Percentiles rank a stretch among this genome's conserved stretches.
These are phyloP conservation scores for Leavenworthia alabamica DNA, from an alignment of 345 rosid species.

Conservation along the genomic window DNA sequence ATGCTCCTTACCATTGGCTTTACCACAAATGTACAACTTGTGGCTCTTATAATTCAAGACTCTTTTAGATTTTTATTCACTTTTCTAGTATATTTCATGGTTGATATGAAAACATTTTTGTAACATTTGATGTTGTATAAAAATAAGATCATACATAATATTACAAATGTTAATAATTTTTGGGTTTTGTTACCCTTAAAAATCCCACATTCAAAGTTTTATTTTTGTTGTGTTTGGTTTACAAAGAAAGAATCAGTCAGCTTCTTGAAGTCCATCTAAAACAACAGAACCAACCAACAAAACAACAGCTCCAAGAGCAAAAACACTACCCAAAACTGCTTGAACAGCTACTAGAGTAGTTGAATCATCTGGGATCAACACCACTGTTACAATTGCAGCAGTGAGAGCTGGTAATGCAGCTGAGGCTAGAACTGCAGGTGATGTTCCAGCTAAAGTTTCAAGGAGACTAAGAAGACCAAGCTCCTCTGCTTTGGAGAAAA, in stretches of 20 bases:
- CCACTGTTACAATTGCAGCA: conserved; percentile 65
- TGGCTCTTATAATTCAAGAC: conserved; percentile 66
- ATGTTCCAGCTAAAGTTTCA: conserved; percentile 50
- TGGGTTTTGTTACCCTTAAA: too few relatives aligned
- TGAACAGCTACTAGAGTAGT: conserved; percentile 55
- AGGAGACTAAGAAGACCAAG: conserved; percentile 76
- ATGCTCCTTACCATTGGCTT: conserved; percentile 61
- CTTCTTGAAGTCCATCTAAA: conserved; percentile 79
- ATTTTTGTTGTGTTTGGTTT: neutral
- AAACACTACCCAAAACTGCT: conserved; percentile 58
- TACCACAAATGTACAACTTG: conserved; percentile 58
- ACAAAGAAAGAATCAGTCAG: conserved; percentile 44
- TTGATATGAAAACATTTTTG: too few relatives aligned
- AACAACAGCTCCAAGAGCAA: conserved; percentile 61
- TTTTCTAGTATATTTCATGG: too few relatives aligned
- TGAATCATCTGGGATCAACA: conserved; percentile 80
- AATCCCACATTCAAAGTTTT: too few relatives aligned
- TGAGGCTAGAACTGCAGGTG: conserved; percentile 70
- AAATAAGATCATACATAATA: too few relatives aligned
- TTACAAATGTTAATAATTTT: too few relatives aligned
- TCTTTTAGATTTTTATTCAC: conserved; percentile 31
- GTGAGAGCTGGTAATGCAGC: conserved; percentile 62
- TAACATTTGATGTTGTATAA: too few relatives aligned
- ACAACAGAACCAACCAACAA: conserved; percentile 72
- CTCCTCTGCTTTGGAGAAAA: conserved; percentile 90